Base-by-base conservation (phyloP, 2,329 filamentous ascomycete genomes). In the Biscogniauxia sp. region DNA sequence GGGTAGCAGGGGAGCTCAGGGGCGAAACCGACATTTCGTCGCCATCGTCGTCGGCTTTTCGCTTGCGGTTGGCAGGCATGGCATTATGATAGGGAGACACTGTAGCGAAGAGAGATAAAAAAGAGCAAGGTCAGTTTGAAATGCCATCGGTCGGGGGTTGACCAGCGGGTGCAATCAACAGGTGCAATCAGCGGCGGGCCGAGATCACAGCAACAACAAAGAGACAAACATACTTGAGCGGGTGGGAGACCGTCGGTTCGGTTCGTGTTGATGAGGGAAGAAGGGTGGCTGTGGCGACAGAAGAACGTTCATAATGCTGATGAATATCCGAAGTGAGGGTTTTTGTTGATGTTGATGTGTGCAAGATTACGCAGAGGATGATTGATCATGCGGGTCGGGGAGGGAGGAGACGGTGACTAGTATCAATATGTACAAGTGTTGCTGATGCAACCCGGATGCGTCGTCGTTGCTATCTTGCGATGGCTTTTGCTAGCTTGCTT, bases 1-100 rank as follows among this genome's bases (percentile, higher is more conserved):
- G 80, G 61, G 90, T 84, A 63, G 91, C 89, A 54, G 94, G 93
- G 49, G 94, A 97, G 76, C 85, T 88, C 61, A 86, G 85, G 6
- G 94, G 93, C 45, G 94, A 97, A 70, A 94, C 88, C 61, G 90
- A 92, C 92, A 98, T 97, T 72, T 93, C 92, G 73, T 93, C 90
- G 73, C 89, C 88, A 65, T 94, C 91, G 56, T 89, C 87, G 60
- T 89, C 87, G 71, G 92, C 93, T 82, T 98, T 98, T 77, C 95
- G 89, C 83, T 98, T 98, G 68, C 84, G 81, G 69, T 76, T 79
- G 41, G 72, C 67, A 19, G 75, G 68, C 82, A 87, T 86, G 73
- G 74, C 85, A 74, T 75, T 82, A 62, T 83, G 73, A 67, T 84
- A 81, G 8, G 84, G 81, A 65, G 80, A 77, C 68, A 77, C 80